Percentiles rank a stretch among this genome's conserved stretches.
These are phyloP conservation scores for Fistulifera solaris DNA, from an alignment of 108 stramenopile species.

Conservation along the genomic window DNA sequence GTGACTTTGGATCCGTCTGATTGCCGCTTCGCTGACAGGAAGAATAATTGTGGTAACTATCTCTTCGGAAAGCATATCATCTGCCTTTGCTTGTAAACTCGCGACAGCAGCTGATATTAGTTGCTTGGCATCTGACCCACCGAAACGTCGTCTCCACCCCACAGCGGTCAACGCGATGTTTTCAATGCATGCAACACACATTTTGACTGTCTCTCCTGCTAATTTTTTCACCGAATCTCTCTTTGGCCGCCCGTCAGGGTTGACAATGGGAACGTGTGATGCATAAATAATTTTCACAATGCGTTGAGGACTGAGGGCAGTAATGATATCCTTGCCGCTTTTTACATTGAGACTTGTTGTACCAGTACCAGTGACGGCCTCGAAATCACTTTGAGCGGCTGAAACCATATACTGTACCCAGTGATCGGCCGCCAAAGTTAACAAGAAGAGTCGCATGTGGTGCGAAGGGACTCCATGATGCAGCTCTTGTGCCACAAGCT, in stretches of 20 bases:
- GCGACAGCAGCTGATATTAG: conserved; percentile 22
- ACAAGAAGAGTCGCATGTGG: conserved; percentile 31
- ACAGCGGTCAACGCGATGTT: conserved; percentile 39
- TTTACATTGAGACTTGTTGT: conserved; percentile 14
- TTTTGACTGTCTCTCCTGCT: conserved; percentile 27
- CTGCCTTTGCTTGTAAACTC: conserved; percentile 26
- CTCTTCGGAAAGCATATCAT: conserved; percentile 13
- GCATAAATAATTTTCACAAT: conserved; percentile 8
- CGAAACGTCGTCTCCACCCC: conserved; percentile 29
- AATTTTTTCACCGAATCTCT: conserved; percentile 33
- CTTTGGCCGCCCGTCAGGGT: conserved; percentile 15
- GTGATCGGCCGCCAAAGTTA: conserved; percentile 34
- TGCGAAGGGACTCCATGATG: conserved; percentile 29
- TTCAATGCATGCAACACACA: conserved; percentile 48
- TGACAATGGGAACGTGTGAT: neutral
- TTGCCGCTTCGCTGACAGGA: conserved; percentile 18
- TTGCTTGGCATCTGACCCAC: conserved; percentile 20
- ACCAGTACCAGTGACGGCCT: neutral
- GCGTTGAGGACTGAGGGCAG: conserved; percentile 12
- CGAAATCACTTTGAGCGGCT: neutral
- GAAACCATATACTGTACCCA: conserved; percentile 33
- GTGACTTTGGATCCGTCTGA: conserved; percentile 24
- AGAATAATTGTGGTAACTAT: conserved; percentile 1
- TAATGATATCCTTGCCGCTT: conserved; percentile 10
- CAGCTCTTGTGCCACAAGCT: conserved; percentile 26